phyloP scores from a whole-genome alignment of 108 stramenopile species.

The Cyclotella sp. region DNA sequence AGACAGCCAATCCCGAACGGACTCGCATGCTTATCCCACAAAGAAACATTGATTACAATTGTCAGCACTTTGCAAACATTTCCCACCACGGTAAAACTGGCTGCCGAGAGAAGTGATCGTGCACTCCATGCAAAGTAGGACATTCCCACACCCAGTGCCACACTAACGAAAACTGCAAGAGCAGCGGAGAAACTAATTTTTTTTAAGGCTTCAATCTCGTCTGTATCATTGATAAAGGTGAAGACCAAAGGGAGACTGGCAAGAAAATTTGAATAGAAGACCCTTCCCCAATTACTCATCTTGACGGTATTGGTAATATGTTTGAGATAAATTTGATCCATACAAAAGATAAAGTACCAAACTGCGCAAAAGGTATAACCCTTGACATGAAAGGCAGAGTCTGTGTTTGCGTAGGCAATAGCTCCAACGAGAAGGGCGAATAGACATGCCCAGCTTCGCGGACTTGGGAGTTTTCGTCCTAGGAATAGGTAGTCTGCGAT shows the following conservation, averaged over 20 bases:
- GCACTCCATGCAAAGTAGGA: constrained; percentile 74
- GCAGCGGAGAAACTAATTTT: constrained; percentile 33
- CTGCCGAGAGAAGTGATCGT: constrained; percentile 61
- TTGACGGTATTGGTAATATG: constrained; percentile 73
- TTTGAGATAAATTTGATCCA: constrained; percentile 76
- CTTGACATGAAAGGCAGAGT: constrained; percentile 60
- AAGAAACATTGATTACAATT: constrained; percentile 58
- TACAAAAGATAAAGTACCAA: constrained; percentile 65
- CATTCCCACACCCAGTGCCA: constrained; percentile 63
- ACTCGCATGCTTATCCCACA: constrained; percentile 74
- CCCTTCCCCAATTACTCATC: constrained; percentile 76
- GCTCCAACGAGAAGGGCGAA: constrained; percentile 53
- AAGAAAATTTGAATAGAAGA: constrained; percentile 71
- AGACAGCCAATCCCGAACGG: constrained; percentile 55
- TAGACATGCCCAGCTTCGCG: constrained; percentile 52
- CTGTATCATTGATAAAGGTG: constrained; percentile 44
- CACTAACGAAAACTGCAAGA: constrained; percentile 54
- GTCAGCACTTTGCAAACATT: constrained; percentile 71
- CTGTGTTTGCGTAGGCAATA: constrained; percentile 56
- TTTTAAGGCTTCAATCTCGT: constrained; percentile 54
- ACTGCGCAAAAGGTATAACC: constrained; percentile 63
- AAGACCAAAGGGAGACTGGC: constrained; percentile 61
- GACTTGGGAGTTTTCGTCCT: constrained; percentile 56
- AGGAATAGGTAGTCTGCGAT: constrained; percentile 62
- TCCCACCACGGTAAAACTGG: constrained; percentile 71